These are phyloP conservation scores for Calonectria multiphialidica DNA, from an alignment of 2,329 filamentous ascomycete genomes.

Conservation along the genomic window DNA sequence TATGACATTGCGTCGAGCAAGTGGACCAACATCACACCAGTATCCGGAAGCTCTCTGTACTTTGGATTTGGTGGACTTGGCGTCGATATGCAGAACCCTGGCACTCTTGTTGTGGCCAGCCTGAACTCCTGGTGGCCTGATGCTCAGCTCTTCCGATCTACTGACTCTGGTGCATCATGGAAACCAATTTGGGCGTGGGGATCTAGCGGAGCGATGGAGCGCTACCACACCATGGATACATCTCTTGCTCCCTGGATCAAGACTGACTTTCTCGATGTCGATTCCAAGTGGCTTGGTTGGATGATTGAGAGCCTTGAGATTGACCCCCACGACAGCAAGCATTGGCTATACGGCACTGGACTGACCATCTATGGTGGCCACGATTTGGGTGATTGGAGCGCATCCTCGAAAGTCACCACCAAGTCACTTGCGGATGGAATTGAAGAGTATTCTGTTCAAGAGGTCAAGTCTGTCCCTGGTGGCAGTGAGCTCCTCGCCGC, in stretches of 20 bases:
- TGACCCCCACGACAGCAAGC: constrained; percentile 68
- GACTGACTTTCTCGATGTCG: constrained; percentile 59
- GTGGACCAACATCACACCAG: constrained; percentile 69
- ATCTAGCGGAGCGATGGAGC: constrained; percentile 57
- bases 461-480: constrained; percentile 60
- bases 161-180: constrained; percentile 67
- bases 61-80: constrained; percentile 69
- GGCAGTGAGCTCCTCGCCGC: constrained; percentile 65
- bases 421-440: constrained; percentile 66
- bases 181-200: constrained; percentile 65
- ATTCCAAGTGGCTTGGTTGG: constrained; percentile 67
- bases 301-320: constrained; percentile 72
- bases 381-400: constrained; percentile 68
- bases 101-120: constrained; percentile 67
- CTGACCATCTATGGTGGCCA: constrained; percentile 66
- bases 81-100: constrained; percentile 65
- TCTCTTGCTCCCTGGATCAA: constrained; percentile 66
- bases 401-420: constrained; percentile 60
- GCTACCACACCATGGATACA: constrained; percentile 60
- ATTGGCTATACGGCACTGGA: constrained; percentile 72
- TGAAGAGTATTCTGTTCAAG: constrained; percentile 65
- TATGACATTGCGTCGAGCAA: constrained; percentile 62
- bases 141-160: constrained; percentile 67
- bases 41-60: constrained; percentile 49
- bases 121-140: constrained; percentile 72